Conservation (phyloP, 768 basidiomycete genomes). For the Trametes meyenii region DNA sequence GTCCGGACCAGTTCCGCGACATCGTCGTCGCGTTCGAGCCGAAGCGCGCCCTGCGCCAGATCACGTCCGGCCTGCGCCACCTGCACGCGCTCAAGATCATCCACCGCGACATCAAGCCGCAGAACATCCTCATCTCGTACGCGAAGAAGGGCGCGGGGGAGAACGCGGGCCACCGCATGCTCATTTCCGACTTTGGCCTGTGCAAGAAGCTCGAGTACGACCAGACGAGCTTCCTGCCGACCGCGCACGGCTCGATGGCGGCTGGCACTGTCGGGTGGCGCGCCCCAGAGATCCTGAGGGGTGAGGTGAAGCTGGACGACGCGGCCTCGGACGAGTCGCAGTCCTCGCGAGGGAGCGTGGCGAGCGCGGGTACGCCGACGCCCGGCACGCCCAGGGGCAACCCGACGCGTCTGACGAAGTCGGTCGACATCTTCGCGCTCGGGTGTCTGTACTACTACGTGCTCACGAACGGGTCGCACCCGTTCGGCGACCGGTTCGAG, state of each 20-base stretch:
- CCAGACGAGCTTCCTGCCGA: constrained; percentile 95
- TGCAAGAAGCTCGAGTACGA: constrained; percentile 95
- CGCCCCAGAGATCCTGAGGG: constrained; percentile 93
- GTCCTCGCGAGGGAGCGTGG: constrained; percentile 67
- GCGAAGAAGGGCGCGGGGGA: constrained; percentile 56
- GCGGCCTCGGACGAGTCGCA: constrained; percentile 62
- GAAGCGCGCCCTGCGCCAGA: constrained; percentile 85
- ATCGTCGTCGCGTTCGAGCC: constrained; percentile 80
- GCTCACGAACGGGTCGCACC: constrained; percentile 87
- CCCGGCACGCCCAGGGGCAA: constrained; percentile 45
- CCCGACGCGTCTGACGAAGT: constrained; percentile 82
- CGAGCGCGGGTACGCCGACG: constrained; percentile 55
- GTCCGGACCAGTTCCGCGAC: constrained; percentile 76
- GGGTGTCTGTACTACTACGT: constrained; percentile 96
- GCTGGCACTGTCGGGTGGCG: constrained; percentile 98
- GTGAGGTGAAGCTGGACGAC: constrained; percentile 93
- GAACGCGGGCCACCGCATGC: constrained; percentile 67
- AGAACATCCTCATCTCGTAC: constrained; percentile 89
- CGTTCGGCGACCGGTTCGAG: constrained; percentile 92
- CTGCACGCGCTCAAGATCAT: constrained; percentile 93
- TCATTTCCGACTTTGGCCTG: constrained; percentile 96
- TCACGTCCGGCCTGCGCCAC: constrained; percentile 86
- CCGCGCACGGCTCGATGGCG: constrained; percentile 83
- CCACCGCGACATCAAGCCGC: constrained; percentile 99
- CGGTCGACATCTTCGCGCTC: constrained; percentile 94